These are phyloP conservation scores for Botryotinia globosa DNA, from an alignment of 2,329 filamentous ascomycete genomes.

Conservation along the genomic window DNA sequence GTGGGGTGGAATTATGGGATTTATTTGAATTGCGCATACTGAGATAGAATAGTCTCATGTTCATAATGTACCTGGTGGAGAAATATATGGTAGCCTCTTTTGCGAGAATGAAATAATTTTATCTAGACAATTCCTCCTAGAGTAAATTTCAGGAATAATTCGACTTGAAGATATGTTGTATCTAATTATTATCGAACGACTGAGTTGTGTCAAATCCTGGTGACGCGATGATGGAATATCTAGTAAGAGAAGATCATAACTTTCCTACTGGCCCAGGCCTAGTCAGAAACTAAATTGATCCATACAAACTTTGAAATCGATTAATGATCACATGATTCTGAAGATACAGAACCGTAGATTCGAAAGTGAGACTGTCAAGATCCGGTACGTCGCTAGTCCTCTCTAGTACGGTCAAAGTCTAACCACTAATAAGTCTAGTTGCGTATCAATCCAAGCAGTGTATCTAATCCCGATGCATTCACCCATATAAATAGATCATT, in stretches of 20 bases:
- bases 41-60: not conserved
- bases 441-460: not conserved
- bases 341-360: not conserved
- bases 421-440: not conserved
- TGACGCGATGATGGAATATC: not conserved
- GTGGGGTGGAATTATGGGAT: not conserved
- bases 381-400: not conserved
- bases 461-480: rapidly evolving
- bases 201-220: not conserved
- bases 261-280: not conserved
- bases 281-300: not conserved
- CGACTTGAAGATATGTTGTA: not conserved
- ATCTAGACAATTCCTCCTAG: not conserved
- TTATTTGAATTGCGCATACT: not conserved
- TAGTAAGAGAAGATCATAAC: not conserved
- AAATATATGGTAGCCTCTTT: not conserved
- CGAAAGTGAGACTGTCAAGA: not conserved
- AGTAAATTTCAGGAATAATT: not conserved
- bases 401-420: not conserved
- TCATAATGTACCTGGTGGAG: not conserved
- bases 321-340: not conserved
- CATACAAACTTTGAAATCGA: not conserved
- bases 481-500: not conserved
- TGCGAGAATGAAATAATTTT: not conserved
- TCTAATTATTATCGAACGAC: not conserved